Base-by-base conservation (phyloP, 352 stramenopile species). In the Pythium utonaiense region DNA sequence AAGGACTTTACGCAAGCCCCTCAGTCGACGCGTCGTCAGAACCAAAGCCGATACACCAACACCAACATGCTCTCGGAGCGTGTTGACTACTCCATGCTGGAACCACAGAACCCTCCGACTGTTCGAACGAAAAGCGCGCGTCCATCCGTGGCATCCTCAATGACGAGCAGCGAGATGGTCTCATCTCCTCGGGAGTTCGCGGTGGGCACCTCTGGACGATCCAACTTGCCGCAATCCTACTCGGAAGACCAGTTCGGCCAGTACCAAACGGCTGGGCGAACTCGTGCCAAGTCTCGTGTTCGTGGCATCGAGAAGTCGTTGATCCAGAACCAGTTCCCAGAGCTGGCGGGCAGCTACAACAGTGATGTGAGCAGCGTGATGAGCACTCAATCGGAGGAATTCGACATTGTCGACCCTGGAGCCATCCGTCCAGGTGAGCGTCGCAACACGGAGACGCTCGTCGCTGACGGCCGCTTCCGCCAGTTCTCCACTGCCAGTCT, bases 381-480 rank as follows among this genome's bases (percentile, higher is more conserved):
- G 19, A 27, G 53, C 49, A 63, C 53, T 27, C 14, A 68, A 45
- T 67, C 65, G 5, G 81, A 86, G 56, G 79, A 91, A 60, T 92
- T 84, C 48, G 82, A 92, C 48, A 92, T 92, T 30, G 80, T 92
- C 0, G 78, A 84, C 57, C 77, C 78, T 1, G 70, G 69, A 24
- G 82, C 72, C 38, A 73, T 92, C 53, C 69, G 52, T 3, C 78
- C 83, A 7, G 75, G 70, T 25, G 79, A 88, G 40, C 67, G 69
- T n/a, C 78, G 82, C 47, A 83, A 80, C 62, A 92, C 80, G 6
- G 82, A 92, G 70, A 76, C 78, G 64, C 34, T 89, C 16, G 77
- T 86, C 12, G 60, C 73, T 8, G 78, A 85, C 42, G 66, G 69
- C 44, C 78, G 71, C 25, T 92, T 89, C 52, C 69, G 66, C 9